Evolutionary conservation across 768 basidiomycete species (phyloP).

Genomic region (Phaeotremella fagi): DNA sequence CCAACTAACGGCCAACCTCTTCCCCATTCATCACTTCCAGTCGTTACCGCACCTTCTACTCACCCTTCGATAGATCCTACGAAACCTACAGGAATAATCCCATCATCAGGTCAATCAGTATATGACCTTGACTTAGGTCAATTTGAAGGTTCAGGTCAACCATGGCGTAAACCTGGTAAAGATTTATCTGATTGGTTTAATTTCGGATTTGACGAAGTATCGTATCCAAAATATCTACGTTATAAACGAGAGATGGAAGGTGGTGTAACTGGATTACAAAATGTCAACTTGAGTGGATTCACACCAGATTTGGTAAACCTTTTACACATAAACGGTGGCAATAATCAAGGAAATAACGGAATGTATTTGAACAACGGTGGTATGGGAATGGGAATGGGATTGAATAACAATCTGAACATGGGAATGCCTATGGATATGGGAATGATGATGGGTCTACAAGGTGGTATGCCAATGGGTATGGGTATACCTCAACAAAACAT

Average conservation of each 20-base stretch:
- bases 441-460: constrained; percentile 62
- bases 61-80: constrained; percentile 72
- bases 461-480: constrained; percentile 72
- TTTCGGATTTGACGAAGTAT: constrained; percentile 95
- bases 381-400: constrained; percentile 53
- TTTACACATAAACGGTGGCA: constrained; percentile 11
- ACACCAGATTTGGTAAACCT: constrained; percentile 12
- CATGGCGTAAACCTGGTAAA: constrained; percentile 85
- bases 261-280: constrained; percentile 38
- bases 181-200: constrained; percentile 98
- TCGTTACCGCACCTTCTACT: constrained; percentile 52
- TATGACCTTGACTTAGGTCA: constrained; percentile 70
- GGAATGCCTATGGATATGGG: constrained; percentile 51
- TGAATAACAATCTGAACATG: constrained; percentile 34
- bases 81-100: constrained; percentile 63
- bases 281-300: constrained; percentile 4
- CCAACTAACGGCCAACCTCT: constrained; percentile 20
- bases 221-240: constrained; percentile 78
- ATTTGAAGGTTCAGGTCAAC: constrained; percentile 62
- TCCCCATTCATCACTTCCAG: constrained; percentile 41
- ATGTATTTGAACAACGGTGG: background rate
- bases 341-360: background rate
- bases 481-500: constrained; percentile 24
- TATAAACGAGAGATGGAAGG: constrained; percentile 45
- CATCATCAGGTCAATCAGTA: constrained; percentile 53